These are phyloP conservation scores for Hyparrhenia diplandra DNA, from an alignment of 176 grass and related monocot genomes.

Conservation along the genomic window DNA sequence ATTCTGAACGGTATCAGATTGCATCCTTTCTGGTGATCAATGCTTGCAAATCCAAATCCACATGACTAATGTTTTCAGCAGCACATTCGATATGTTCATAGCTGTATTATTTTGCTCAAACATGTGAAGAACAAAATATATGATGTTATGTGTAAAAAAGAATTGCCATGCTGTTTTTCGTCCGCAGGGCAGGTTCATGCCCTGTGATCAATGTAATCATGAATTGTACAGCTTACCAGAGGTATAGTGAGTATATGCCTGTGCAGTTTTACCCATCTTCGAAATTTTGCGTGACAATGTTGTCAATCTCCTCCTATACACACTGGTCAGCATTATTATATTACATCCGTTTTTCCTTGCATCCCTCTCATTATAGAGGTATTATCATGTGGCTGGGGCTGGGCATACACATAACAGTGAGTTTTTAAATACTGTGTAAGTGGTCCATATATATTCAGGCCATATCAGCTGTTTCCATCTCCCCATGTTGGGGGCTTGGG, in stretches of 20 bases:
- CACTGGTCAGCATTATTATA: no score
- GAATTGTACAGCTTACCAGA: background rate
- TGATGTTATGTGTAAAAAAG: background rate
- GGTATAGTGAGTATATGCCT: background rate
- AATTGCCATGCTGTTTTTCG: background rate
- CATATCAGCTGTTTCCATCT: no score
- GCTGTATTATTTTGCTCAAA: background rate
- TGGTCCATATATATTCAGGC: no score
- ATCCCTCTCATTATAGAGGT: no score
- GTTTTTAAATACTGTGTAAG: no score
- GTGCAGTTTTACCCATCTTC: background rate
- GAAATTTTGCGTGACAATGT: background rate
- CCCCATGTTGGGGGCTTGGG: no score
- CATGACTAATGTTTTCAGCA: background rate
- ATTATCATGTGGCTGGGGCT: no score
- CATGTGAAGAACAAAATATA: constrained; percentile 11
- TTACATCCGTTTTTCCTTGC: no score
- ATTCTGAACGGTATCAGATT: constrained; percentile 50
- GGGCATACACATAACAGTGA: no score
- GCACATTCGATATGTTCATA: constrained; percentile 3
- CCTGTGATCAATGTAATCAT: background rate
- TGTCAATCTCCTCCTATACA: background rate
- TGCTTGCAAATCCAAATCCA: background rate
- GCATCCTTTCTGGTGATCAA: constrained; percentile 46
- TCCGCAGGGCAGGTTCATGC: background rate